phyloP scores from a whole-genome alignment of 352 stramenopile species.

The Phytophthora fragariae region DNA sequence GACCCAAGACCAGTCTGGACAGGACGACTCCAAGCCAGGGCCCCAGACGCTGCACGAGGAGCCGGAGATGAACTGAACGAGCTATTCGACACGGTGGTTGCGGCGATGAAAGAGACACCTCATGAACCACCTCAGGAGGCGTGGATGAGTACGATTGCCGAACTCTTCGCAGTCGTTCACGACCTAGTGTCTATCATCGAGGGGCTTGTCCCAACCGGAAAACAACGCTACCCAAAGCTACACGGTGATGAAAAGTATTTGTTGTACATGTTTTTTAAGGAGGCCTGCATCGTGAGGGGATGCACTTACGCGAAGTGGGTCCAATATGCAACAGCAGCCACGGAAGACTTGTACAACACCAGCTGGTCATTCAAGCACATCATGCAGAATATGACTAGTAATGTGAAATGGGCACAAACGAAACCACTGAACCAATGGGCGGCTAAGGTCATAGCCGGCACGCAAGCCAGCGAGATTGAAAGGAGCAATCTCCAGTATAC shows the following conservation, averaged over 20 bases:
- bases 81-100: no score
- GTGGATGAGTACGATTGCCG: no score
- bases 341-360: background rate
- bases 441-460: background rate
- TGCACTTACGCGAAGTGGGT: background rate
- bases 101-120: no score
- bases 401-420: background rate
- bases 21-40: no score
- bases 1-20: no score
- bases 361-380: background rate
- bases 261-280: background rate
- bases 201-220: background rate
- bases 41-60: no score
- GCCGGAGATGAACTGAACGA: no score
- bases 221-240: background rate
- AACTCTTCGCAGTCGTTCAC: no score
- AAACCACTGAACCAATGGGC: background rate
- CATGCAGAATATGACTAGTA: background rate
- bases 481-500: background rate
- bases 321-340: background rate
- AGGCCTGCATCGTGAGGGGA: background rate
- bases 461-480: background rate
- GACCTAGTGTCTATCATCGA: no score
- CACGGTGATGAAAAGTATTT: background rate
- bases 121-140: no score